phyloP scores from a whole-genome alignment of 495 filamentous ascomycete species.

The Annulohypoxylon nitens region DNA sequence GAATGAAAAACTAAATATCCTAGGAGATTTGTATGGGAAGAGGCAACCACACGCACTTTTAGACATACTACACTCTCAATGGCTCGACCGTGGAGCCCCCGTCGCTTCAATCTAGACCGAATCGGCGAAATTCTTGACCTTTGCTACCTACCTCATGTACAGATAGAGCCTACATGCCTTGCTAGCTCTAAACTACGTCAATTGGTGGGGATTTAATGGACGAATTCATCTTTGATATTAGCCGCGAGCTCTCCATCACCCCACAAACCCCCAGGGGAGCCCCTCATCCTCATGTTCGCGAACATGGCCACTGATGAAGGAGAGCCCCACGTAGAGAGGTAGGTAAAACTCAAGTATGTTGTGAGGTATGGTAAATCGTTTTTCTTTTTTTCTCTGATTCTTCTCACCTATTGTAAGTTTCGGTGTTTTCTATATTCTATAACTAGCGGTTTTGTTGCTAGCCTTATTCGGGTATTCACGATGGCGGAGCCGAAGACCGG shows the following conservation, averaged over 20 bases:
- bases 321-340: constrained; percentile 37
- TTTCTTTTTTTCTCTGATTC: constrained; percentile 13
- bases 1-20: neutral
- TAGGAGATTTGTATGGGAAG: neutral
- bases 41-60: neutral
- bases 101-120: constrained; percentile 47
- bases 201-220: constrained; percentile 47
- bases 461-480: constrained; percentile 24
- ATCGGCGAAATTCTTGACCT: constrained; percentile 34
- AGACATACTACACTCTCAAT: neutral
- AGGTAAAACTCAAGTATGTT: constrained; percentile 28
- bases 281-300: constrained; percentile 42
- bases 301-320: constrained; percentile 30
- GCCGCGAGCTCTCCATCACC: constrained; percentile 51
- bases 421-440: neutral
- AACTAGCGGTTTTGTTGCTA: constrained; percentile 6
- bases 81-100: constrained; percentile 2
- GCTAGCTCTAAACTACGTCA: constrained; percentile 30
- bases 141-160: neutral
- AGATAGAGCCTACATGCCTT: constrained; percentile 21
- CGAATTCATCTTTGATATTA: constrained; percentile 49
- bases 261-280: constrained; percentile 43
- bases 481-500: constrained; percentile 53
- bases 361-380: constrained; percentile 13
- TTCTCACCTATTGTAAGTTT: constrained; percentile 11